A percentile compares a stretch with the other conserved stretches of the same genome.
phyloP scores from a whole-genome alignment of 164 flowering plant species.

The Euptelea pleiosperma region DNA sequence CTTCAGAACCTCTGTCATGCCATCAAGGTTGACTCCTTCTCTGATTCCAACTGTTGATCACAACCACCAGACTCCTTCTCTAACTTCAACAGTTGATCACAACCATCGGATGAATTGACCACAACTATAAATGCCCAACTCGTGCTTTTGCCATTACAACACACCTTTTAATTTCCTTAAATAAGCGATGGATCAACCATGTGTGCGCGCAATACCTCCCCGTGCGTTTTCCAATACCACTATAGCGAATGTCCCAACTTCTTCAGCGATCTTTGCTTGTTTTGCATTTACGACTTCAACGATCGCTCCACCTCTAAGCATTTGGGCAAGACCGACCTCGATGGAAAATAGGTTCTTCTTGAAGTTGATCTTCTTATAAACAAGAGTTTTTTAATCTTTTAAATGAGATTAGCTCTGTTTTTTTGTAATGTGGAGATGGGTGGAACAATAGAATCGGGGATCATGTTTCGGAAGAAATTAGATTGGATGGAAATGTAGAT shows the following conservation, averaged over 20 bases:
- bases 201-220: constrained; percentile 38
- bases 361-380: too few relatives aligned
- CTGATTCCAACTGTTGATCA: too few relatives aligned
- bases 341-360: constrained; percentile 51
- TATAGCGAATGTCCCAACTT: constrained; percentile 69
- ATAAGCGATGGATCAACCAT: constrained; percentile 63
- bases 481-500: too few relatives aligned
- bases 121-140: constrained; percentile 85
- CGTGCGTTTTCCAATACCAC: constrained; percentile 23
- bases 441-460: too few relatives aligned
- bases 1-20: constrained; percentile 64
- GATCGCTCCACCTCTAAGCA: constrained; percentile 72
- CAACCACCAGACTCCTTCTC: too few relatives aligned
- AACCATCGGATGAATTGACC: too few relatives aligned
- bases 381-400: too few relatives aligned
- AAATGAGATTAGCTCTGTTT: too few relatives aligned
- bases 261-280: constrained; percentile 75
- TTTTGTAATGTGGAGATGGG: too few relatives aligned
- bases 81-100: too few relatives aligned
- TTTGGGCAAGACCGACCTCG: constrained; percentile 54
- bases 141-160: constrained; percentile 62
- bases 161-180: constrained; percentile 51
- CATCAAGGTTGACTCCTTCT: constrained; percentile 71
- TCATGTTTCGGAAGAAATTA: too few relatives aligned
- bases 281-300: constrained; percentile 41